A percentile compares a stretch with the other conserved stretches of the same genome.
These are phyloP conservation scores for Thielaviopsis musarum DNA, from an alignment of 2,329 filamentous ascomycete species.

Conservation along the genomic window DNA sequence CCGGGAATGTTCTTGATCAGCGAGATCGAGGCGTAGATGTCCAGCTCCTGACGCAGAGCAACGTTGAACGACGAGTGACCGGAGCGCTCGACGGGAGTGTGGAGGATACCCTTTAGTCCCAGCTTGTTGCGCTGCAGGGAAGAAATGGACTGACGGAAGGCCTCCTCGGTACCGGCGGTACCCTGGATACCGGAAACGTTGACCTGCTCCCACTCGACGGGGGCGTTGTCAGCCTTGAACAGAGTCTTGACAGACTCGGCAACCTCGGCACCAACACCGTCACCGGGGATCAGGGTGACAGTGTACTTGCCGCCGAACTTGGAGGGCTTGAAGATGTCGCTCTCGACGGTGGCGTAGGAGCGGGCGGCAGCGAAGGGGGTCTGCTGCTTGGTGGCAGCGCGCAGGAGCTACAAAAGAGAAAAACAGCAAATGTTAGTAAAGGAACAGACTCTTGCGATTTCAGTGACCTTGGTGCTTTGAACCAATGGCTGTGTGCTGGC, in stretches of 20 bases:
- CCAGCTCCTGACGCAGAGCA: conserved; percentile 93
- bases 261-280: conserved; percentile 95
- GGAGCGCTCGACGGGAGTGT: conserved; percentile 90
- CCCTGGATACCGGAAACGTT: conserved; percentile 84
- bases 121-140: conserved; percentile 98
- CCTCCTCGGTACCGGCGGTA: conserved; percentile 65
- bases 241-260: conserved; percentile 97
- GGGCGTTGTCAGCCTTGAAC: conserved; percentile 98
- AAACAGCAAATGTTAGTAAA: conserved; percentile 15
- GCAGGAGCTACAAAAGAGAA: conserved; percentile 28
- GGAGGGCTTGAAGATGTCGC: conserved; percentile 97
- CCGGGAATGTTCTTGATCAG: conserved; percentile 99
- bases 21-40: conserved; percentile 96
- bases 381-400: conserved; percentile 29
- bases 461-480: neutral
- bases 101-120: conserved; percentile 94
- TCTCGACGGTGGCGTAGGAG: conserved; percentile 65
- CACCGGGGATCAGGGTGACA: conserved; percentile 93
- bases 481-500: neutral
- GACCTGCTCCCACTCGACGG: conserved; percentile 96
- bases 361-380: conserved; percentile 25
- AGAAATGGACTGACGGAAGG: conserved; percentile 88
- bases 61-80: conserved; percentile 99
- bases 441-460: neutral
- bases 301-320: conserved; percentile 99